Conservation (phyloP, 352 stramenopile species). For the Sclerospora graminicola region DNA sequence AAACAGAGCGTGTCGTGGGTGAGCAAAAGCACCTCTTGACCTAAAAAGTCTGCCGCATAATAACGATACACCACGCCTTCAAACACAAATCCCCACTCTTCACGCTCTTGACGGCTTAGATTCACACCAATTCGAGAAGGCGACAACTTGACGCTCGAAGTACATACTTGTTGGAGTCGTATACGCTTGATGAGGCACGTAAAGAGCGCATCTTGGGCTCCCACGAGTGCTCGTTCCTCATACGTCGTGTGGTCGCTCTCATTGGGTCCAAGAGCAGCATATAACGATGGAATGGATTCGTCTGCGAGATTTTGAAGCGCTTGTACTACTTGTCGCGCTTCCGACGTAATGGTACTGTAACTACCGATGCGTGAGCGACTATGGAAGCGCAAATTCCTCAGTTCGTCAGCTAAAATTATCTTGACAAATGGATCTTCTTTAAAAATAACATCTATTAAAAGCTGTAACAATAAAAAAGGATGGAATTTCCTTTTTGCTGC, state of each 20-base stretch:
- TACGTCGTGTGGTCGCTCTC: constrained; percentile 7
- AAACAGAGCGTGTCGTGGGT: constrained; percentile 46
- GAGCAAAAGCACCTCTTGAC: constrained; percentile 70
- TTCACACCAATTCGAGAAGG: constrained; percentile 55
- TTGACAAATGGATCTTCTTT: no score
- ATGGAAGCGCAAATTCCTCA: constrained; percentile 47
- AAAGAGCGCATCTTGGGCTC: constrained; percentile 47
- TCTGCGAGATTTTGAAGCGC: constrained; percentile 23
- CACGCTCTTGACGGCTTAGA: constrained; percentile 43
- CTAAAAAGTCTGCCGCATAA: constrained; percentile 38
- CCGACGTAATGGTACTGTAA: constrained; percentile 61
- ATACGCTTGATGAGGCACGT: constrained; percentile 40
- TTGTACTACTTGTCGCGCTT: constrained; percentile 30
- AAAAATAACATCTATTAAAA: no score
- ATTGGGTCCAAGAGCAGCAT: constrained; percentile 9
- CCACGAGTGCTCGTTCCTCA: constrained; percentile 14
- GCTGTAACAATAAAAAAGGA: no score
- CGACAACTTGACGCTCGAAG: constrained; percentile 35
- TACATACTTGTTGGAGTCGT: constrained; percentile 34
- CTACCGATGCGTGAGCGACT: constrained; percentile 53
- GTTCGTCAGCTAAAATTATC: no score
- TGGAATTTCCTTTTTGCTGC: no score
- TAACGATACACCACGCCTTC: constrained; percentile 72
- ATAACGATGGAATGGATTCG: constrained; percentile 6
- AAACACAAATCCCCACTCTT: constrained; percentile 40